Conservation (phyloP, 1,284 basidiomycete genomes). For the Gymnopus androsaceus region DNA sequence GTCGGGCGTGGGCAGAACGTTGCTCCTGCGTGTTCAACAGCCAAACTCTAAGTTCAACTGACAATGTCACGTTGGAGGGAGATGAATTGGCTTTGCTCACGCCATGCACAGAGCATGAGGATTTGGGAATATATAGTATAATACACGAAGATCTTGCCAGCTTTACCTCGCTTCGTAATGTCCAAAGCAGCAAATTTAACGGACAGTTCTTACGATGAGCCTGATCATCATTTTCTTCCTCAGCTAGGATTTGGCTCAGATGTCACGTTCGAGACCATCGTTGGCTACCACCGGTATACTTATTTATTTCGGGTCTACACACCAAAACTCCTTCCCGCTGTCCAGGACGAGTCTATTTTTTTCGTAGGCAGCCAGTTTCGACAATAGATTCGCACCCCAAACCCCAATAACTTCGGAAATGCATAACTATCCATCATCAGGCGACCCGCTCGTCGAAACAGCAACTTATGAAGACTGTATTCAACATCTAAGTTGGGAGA, state of each 20-base stretch:
- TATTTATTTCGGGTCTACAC: conserved; percentile 78
- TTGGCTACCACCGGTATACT: conserved; percentile 68
- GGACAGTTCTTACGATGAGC: conserved; percentile 5
- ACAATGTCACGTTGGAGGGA: conserved; percentile 3
- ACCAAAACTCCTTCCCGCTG: conserved; percentile 58
- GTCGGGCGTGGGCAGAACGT: neutral
- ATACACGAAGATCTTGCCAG: neutral
- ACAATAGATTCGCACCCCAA: conserved; percentile 35
- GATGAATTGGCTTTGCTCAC: neutral
- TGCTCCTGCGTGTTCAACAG: conserved; percentile 2
- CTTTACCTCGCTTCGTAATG: neutral
- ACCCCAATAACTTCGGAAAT: conserved; percentile 15
- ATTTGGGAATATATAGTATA: conserved; percentile 1
- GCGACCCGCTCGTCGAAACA: conserved; percentile 36
- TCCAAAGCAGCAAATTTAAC: neutral
- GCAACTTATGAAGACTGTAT: conserved; percentile 62
- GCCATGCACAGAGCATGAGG: conserved; percentile 14
- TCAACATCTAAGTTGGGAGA: conserved; percentile 74
- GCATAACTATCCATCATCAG: conserved; percentile 38
- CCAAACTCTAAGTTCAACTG: too few species aligned
- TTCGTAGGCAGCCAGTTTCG: conserved; percentile 67
- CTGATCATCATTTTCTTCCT: conserved; percentile 40
- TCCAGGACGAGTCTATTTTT: conserved; percentile 56
- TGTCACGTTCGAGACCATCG: conserved; percentile 59
- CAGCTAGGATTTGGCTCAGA: conserved; percentile 72